Conservation (phyloP, 2,329 filamentous ascomycete genomes). For the Shiraia sp. region DNA sequence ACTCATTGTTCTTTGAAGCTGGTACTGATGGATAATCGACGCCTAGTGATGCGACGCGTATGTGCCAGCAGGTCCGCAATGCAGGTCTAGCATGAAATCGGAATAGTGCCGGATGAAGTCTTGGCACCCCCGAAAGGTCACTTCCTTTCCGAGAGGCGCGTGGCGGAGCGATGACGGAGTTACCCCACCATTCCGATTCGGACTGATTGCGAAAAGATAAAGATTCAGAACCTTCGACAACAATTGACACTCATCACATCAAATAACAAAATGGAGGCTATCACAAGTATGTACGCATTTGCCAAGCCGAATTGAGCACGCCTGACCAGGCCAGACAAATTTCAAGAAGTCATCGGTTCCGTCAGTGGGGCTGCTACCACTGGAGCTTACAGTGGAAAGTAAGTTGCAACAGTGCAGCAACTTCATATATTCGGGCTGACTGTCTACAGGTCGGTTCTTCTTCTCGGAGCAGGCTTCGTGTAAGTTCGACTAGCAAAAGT, state of each 20-base stretch:
- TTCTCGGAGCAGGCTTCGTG: slow-evolving; percentile 47
- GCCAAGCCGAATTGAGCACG: slow-evolving; percentile 5
- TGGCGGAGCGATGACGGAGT: slow-evolving; percentile 43
- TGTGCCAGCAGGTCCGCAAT: slow-evolving; percentile 14
- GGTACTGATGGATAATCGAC: background rate
- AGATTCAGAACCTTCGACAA: slow-evolving; percentile 16
- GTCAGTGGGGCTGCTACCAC: slow-evolving; percentile 21
- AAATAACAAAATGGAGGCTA: slow-evolving; percentile 41
- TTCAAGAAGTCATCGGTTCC: slow-evolving; percentile 36
- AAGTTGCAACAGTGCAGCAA: slow-evolving; percentile 12
- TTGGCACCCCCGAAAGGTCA: slow-evolving; percentile 12
- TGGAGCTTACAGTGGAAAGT: slow-evolving; percentile 39
- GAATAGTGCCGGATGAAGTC: slow-evolving; percentile 7
- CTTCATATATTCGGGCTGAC: slow-evolving; percentile 16
- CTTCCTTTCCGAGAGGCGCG: slow-evolving; percentile 19
- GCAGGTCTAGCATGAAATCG: slow-evolving; percentile 1
- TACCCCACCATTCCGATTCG: slow-evolving; percentile 34
- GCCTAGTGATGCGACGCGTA: slow-evolving; percentile 19
- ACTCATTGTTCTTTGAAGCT: background rate
- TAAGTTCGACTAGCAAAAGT: slow-evolving; percentile 15
- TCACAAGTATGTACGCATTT: slow-evolving; percentile 30
- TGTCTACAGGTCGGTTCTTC: slow-evolving; percentile 37
- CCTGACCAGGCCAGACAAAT: slow-evolving; percentile 34
- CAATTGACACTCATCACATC: slow-evolving; percentile 11
- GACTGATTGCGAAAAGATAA: slow-evolving; percentile 32